Evolutionary conservation across 805 yeast genomes (phyloP).

Genomic region (Tetrapisispora fleetii): DNA sequence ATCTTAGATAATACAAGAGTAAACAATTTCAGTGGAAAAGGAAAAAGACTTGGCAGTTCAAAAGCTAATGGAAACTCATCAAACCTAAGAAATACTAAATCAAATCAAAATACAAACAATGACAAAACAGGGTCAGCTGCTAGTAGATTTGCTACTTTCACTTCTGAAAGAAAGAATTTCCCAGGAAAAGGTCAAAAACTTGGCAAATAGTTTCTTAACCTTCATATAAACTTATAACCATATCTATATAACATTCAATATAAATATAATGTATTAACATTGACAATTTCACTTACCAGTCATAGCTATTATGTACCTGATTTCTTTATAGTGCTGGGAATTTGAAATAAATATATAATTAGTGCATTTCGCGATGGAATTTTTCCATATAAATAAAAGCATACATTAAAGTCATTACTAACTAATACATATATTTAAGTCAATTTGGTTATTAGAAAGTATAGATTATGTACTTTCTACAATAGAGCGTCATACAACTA

Average conservation of each 20-base stretch:
- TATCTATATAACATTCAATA: neutral
- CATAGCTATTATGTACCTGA: too few relatives aligned
- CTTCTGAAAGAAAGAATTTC: constrained; percentile 2
- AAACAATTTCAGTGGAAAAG: constrained; percentile 4
- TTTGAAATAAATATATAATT: too few relatives aligned
- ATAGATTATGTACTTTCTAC: too few relatives aligned
- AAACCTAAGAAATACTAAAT: neutral
- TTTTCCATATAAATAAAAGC: too few relatives aligned
- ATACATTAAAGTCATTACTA: too few relatives aligned
- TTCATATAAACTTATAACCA: neutral
- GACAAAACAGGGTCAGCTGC: neutral
- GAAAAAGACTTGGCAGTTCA: constrained; percentile 6
- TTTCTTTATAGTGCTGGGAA: too few relatives aligned
- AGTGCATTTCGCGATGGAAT: neutral
- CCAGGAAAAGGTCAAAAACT: constrained; percentile 5
- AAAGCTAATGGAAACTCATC: neutral
- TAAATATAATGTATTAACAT: neutral
- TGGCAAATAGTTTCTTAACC: neutral
- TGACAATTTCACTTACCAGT: too few relatives aligned
- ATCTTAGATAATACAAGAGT: constrained; percentile 1
- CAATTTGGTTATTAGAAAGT: too few relatives aligned
- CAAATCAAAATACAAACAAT: neutral
- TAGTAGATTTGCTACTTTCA: neutral
- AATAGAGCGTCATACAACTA: too few relatives aligned
- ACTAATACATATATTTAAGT: too few relatives aligned